These are phyloP conservation scores for Striga hermonthica DNA, from an alignment of 305 asterid genomes.

Conservation along the genomic window DNA sequence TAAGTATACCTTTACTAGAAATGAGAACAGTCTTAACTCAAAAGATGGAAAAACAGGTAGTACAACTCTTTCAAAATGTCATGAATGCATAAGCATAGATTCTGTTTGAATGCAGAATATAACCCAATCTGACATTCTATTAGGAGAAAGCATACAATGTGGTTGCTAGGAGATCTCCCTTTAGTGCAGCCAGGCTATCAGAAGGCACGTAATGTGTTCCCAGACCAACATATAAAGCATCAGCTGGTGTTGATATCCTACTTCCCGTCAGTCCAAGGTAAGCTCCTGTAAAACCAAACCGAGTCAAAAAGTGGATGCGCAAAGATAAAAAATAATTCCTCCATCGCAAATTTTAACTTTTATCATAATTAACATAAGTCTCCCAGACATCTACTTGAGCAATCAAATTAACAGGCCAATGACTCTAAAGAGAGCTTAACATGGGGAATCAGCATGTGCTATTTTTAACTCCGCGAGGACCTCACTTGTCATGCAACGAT, in stretches of 20 bases:
- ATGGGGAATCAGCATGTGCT: too few species aligned
- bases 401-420: too few species aligned
- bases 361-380: too few species aligned
- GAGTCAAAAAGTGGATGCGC: slow-evolving; percentile 9
- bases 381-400: too few species aligned
- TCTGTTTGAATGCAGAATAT: slow-evolving; percentile 15
- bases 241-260: slow-evolving; percentile 88
- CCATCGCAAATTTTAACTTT: too few species aligned
- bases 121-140: slow-evolving; percentile 16
- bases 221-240: slow-evolving; percentile 87
- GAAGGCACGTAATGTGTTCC: slow-evolving; percentile 91
- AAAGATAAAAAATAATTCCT: not conserved
- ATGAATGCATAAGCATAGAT: not conserved
- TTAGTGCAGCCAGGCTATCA: slow-evolving; percentile 63
- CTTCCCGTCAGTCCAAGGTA: slow-evolving; percentile 94
- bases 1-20: not conserved
- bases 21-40: not conserved
- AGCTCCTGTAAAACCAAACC: slow-evolving; percentile 56
- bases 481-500: too few species aligned
- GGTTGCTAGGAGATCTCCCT: slow-evolving; percentile 57
- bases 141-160: slow-evolving; percentile 54
- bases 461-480: too few species aligned
- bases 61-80: not conserved
- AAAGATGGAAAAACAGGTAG: not conserved
- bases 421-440: too few species aligned